Base-by-base conservation (phyloP, 2,329 filamentous ascomycete genomes). In the Magnaporthiopsis incrustans region DNA sequence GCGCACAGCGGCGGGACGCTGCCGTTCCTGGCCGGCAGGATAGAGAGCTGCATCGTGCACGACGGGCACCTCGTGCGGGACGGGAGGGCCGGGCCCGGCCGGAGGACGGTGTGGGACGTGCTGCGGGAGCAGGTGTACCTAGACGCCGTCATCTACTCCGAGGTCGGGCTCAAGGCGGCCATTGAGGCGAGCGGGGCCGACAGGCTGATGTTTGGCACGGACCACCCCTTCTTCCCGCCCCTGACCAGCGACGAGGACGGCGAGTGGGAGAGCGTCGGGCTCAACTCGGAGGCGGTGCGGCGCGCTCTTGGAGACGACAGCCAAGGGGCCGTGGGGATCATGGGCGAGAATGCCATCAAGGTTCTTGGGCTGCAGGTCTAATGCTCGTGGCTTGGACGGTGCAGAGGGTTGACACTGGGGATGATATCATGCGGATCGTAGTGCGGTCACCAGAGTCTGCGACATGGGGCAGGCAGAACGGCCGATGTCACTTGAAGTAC, bases 1-100 rank as follows among this genome's bases (percentile, higher is more conserved):
- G 93, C 93, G 0, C 93, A 97, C 76, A 92, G 90, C 30, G 93
- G 93, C 1, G 93, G 93, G 2, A 94, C 92, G 0, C 78, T 97
- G 60, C 93, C 93, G 0, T 97, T 97, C 74, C 79, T 97, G 2
- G 93, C 92, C 0, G 93, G 93, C 0, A 81, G 93, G 33, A 92
- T 97, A 62, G 92, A 97, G 76, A 93, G 89, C 72, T 97, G 92
- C 72, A 87, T 97, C 63, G 75, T 86, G 65, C 93, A 97, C 76
- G 92, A 97, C 71, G 88, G 85, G 0, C 87, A 92, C 71, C 81
- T 96, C 56, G 84, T 88, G 64, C 79, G 81, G 1, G 82, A 87
- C 66, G 88, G 87, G 12, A 85, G 82, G 70, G 77, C 81, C 1
- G 35, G 60, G 18, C 71, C 76, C 26, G 70, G 67, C 3, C 76